Evolutionary conservation across 768 basidiomycete species (phyloP), one percentile per base, ranked within the genome.

Genomic region (Pleurotus eryngii): DNA sequence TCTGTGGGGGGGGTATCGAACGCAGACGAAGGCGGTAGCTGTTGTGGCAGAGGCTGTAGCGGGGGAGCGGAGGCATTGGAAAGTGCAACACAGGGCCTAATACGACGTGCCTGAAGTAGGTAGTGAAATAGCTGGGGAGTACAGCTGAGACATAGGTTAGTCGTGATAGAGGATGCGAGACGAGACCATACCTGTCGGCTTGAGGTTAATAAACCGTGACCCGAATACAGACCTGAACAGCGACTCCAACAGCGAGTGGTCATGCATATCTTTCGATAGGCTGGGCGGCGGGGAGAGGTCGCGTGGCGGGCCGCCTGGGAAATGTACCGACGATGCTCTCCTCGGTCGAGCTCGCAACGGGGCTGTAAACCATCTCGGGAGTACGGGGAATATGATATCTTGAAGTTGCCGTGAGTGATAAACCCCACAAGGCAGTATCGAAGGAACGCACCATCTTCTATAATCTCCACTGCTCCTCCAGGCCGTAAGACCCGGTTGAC

Each of bases 281-380:
- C 71, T 68, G 58, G 69, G 69, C 22, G 77, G 70, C 46, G 72
- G 68, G 57, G 73, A 67, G 12, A 63, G 53, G 37, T 61, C 68
- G 40, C 70, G 73, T 54, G 73, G 73, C 38, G 75, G 68, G 35
- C 76, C 78, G 50, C 82, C 77, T 30, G 84, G 78, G 62, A 78
- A 73, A 61, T 82, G 77, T 43, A 81, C 72, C 40, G 84, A 80
- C 42, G 80, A 69, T 56, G 76, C 66, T 49, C 78, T 74, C 59
- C 75, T 68, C 18, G 80, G 73, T 63, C 76, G 81, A 26, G 75
- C 74, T 26, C 86, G 82, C 53, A 90, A 77, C 7, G 87, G 86
- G 39, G 79, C 75, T 1, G 90, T 90, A 63, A 90, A 92, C 88
- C 89, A 91, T 38, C 79, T 80, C 18, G 90, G 89, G 38, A 92